Base-by-base conservation (phyloP, 441 rosid species). In the Breynia disticha region DNA sequence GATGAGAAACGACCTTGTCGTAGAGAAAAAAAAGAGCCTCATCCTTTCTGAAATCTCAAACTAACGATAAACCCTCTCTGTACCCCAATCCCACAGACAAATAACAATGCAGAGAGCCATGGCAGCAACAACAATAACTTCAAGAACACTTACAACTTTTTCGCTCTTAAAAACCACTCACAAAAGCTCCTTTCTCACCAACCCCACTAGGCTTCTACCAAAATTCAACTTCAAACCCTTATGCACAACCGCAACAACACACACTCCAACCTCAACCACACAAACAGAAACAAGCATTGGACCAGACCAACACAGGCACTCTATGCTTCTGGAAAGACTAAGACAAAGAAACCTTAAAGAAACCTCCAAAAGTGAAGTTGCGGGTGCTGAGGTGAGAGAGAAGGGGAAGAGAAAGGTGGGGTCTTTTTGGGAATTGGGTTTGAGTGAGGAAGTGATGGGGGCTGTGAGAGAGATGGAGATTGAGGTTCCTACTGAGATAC, bases 401-500 rank as follows among this genome's bases (percentile, higher is more conserved):
- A 75, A 60, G 48, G 69, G 65, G 65, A 81, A 76, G 57, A 74
- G 56, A 57, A 48, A 66, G 52, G 86, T 57, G 21, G 90, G 73
- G 58, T 77, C 75, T 52, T 90, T 90, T 66, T 77, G 76, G 75
- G 90, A 82, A 69, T 62, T 90, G 66, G 86, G 96, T 7, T 49
- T 90, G 74, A 79, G 71, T 59, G 93, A 85, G 41, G 96, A 90
- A 73, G 77, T 83, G 7, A 80, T 85, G 83, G 83, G 77, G 19
- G 85, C 88, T 66, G 80, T 90, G 54, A 77, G 70, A 55, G 98
- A 90, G 74, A 42, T 71, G 79, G 79, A 66, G 21, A 83, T 87
- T 70, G 78, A 85, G 59, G 84, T 70, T 68, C 98, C 98, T 22
- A 90, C 96, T 43, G 98, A 90, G 82, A 90, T 87, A 69, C 98